A percentile compares a stretch with the other conserved stretches of the same genome.
These are phyloP conservation scores for Meyerozyma guilliermondii DNA, from an alignment of 1,139 yeast genomes.

Conservation along the genomic window DNA sequence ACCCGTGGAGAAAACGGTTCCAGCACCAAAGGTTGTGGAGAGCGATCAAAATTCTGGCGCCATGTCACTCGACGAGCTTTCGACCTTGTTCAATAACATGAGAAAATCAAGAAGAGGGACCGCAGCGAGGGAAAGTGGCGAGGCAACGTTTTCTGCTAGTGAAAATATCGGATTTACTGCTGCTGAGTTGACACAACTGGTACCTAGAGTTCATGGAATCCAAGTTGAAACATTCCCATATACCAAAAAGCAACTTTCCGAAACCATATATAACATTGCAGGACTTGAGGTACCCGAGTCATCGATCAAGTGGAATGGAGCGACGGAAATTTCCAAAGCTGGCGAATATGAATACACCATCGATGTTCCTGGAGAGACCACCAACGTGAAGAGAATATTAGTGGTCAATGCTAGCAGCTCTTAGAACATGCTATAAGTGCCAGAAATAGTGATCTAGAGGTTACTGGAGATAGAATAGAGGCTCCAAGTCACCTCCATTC, in stretches of 20 bases:
- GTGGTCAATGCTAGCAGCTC: conserved; percentile 2
- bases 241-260: conserved; percentile 20
- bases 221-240: conserved; percentile 22
- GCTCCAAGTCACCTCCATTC: no score
- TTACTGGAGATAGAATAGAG: no score
- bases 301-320: conserved; percentile 16
- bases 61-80: conserved; percentile 38
- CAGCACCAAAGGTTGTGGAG: conserved; percentile 5
- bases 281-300: conserved; percentile 27
- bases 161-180: conserved; percentile 19
- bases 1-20: conserved; percentile 4
- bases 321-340: conserved; percentile 16
- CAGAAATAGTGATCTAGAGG: no score
- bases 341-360: conserved; percentile 31
- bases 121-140: conserved; percentile 2
- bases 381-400: conserved; percentile 14
- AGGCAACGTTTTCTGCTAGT: conserved; percentile 10
- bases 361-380: conserved; percentile 19
- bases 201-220: conserved; percentile 26
- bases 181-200: conserved; percentile 25
- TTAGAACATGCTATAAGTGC: neutral
- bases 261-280: conserved; percentile 22
- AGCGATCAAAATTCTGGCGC: conserved; percentile 15
- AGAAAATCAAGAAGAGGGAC: conserved; percentile 10
- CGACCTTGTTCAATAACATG: conserved; percentile 30